A percentile compares a stretch with the other conserved stretches of the same genome.
phyloP scores from a whole-genome alignment of 2,329 filamentous ascomycete genomes.

The Penicillium polonicum region DNA sequence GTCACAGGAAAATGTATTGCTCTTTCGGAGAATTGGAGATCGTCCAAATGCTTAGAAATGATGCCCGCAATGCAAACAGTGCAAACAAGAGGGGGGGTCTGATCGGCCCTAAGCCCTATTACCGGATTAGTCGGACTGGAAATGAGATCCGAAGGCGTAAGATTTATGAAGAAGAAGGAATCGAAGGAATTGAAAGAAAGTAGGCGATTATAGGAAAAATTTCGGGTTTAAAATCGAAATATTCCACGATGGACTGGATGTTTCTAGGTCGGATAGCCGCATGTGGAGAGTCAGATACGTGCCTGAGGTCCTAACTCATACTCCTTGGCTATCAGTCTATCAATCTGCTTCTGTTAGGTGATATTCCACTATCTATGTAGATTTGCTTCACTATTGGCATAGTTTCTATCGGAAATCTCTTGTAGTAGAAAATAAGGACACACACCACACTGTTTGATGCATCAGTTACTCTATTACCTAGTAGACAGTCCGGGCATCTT shows the following conservation, averaged over 20 bases:
- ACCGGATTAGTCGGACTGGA: not conserved
- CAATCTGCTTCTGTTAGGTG: not conserved
- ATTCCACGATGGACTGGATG: not conserved
- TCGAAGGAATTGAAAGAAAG: not conserved
- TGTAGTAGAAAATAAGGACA: not conserved
- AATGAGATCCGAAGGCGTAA: not conserved
- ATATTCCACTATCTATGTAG: not conserved
- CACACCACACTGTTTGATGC: not conserved
- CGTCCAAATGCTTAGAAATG: conserved; percentile 9
- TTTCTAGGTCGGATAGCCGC: not conserved
- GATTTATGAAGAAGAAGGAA: not conserved
- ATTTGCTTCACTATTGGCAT: not conserved
- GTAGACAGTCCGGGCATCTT: not conserved
- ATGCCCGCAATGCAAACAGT: conserved; percentile 26
- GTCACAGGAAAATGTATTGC: not conserved
- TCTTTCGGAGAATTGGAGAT: conserved; percentile 1
- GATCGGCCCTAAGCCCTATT: conserved; percentile 18
- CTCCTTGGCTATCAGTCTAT: not conserved
- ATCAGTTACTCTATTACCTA: not conserved
- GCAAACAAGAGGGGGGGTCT: conserved; percentile 30
- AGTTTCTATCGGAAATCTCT: no score
- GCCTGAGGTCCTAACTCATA: not conserved
- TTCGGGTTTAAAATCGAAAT: not conserved
- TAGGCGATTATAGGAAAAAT: not conserved
- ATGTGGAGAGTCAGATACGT: not conserved